Evolutionary conservation across 257 asterid genomes (phyloP).

Genomic region (Capsicum rhomboideum): DNA sequence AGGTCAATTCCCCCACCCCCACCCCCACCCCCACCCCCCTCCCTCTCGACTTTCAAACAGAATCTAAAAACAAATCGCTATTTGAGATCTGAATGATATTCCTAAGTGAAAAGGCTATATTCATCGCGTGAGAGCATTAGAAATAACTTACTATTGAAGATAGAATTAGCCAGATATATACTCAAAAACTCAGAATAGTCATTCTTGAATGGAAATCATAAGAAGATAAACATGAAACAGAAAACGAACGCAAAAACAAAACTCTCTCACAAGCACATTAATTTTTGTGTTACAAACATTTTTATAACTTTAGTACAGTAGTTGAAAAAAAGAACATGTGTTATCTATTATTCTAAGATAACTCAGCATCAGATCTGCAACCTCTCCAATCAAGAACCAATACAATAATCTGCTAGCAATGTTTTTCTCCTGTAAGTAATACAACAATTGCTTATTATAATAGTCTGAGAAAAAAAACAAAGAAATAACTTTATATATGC

Average conservation of each 20-base stretch:
- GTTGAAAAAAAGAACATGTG: background rate
- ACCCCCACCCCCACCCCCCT: no score
- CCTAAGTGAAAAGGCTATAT: no score
- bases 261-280: background rate
- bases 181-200: background rate
- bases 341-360: background rate
- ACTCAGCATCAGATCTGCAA: background rate
- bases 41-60: no score
- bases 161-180: no score
- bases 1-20: no score
- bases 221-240: background rate
- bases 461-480: background rate
- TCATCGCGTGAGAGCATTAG: background rate
- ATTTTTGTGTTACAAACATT: no score
- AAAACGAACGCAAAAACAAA: background rate
- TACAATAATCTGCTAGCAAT: background rate
- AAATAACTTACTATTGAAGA: no score
- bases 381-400: background rate
- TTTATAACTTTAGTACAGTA: background rate
- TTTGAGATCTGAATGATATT: no score
- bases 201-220: background rate
- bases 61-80: no score
- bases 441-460: background rate
- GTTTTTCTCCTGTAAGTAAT: background rate
- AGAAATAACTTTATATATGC: background rate